Evolutionary conservation across 1,139 yeast genomes (phyloP).

Genomic region (Magnusiomyces paraingens): DNA sequence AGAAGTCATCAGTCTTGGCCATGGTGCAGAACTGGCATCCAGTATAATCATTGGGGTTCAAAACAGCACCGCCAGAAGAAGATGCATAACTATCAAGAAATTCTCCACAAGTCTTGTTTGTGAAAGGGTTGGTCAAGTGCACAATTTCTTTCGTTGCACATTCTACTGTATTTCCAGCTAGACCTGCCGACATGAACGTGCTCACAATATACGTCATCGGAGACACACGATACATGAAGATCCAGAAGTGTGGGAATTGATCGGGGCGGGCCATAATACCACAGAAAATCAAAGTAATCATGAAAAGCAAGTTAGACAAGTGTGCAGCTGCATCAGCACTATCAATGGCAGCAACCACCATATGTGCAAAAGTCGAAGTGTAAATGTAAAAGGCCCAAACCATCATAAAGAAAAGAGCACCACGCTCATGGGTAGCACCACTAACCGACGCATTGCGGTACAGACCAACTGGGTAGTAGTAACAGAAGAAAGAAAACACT

Average conservation of each 20-base stretch:
- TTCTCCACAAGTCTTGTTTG: slow-evolving; percentile 44
- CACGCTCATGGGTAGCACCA: slow-evolving; percentile 64
- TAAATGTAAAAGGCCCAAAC: slow-evolving; percentile 51
- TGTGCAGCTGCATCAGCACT: slow-evolving; percentile 72
- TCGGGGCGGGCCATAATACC: slow-evolving; percentile 67
- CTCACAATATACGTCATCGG: slow-evolving; percentile 65
- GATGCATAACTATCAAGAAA: slow-evolving; percentile 40
- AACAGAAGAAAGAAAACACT: slow-evolving; percentile 55
- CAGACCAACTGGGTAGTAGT: slow-evolving; percentile 64
- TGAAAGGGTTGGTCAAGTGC: slow-evolving; percentile 49
- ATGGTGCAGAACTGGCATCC: slow-evolving; percentile 56
- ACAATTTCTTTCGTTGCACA: slow-evolving; percentile 50
- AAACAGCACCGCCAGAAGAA: slow-evolving; percentile 46
- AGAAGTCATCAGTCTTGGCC: slow-evolving; percentile 47
- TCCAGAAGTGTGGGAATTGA: slow-evolving; percentile 56
- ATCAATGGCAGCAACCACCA: slow-evolving; percentile 55
- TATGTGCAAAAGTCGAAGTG: slow-evolving; percentile 57
- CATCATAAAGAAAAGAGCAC: slow-evolving; percentile 61
- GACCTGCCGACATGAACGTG: slow-evolving; percentile 45
- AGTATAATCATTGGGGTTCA: slow-evolving; percentile 45
- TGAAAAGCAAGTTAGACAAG: slow-evolving; percentile 53
- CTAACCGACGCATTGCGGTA: slow-evolving; percentile 41
- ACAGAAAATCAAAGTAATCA: slow-evolving; percentile 68
- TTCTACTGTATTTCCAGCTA: slow-evolving; percentile 50
- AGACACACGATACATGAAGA: slow-evolving; percentile 63